Conservation (phyloP, 345 rosid genomes). For the Citrus maxima region DNA sequence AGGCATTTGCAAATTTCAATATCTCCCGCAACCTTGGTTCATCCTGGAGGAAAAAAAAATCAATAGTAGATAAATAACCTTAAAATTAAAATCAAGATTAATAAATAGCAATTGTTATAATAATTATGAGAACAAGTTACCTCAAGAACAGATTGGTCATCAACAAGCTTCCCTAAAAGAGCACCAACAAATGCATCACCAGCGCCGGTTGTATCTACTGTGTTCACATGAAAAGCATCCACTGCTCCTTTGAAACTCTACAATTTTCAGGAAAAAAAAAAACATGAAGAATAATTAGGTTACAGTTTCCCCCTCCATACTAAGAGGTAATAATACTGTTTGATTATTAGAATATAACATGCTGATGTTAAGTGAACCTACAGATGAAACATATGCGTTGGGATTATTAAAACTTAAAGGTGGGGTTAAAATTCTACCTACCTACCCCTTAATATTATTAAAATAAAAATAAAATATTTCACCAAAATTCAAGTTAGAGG, state of each 20-base stretch:
- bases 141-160: conserved; percentile 66
- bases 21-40: conserved; percentile 72
- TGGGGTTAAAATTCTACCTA: not conserved
- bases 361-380: not conserved
- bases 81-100: not conserved
- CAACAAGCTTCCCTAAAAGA: conserved; percentile 71
- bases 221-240: conserved; percentile 67
- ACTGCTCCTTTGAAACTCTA: conserved; percentile 80
- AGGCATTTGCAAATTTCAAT: conserved; percentile 77
- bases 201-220: conserved; percentile 95
- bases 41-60: conserved; percentile 33
- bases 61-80: not conserved
- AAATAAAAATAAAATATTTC: not conserved
- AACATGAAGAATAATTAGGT: not conserved
- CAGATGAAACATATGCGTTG: not conserved
- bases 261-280: not conserved
- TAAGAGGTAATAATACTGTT: not conserved
- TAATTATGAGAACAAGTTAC: conserved; percentile 23
- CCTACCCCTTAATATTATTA: not conserved
- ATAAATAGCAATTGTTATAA: not conserved
- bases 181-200: conserved; percentile 96
- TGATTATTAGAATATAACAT: not conserved
- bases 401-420: not conserved
- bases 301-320: not conserved
- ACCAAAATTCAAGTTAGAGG: not conserved